Base-by-base conservation (phyloP, 768 basidiomycete species). In the Xanthoconium stramineum region DNA sequence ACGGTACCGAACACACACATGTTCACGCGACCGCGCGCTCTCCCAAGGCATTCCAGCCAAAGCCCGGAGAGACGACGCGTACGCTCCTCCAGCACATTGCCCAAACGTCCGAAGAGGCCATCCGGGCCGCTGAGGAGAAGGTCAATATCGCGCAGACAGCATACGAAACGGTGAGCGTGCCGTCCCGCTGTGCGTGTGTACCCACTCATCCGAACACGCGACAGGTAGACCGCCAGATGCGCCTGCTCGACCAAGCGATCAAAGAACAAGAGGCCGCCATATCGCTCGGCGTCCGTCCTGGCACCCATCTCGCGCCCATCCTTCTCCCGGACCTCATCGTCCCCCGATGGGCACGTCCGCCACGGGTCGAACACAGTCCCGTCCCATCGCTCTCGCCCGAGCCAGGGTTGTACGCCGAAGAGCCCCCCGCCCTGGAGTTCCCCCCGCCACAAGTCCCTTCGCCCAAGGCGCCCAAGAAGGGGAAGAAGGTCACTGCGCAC, bases 151-250 rank as follows among this genome's bases (percentile, higher is more conserved):
- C 89, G 3, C 81, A 83, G 61, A 80, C 88, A 11, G 82, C 83
- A 28, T 82, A 83, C 61, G 86, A 89, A 62, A 83, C 84, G 36
- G 91, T 91, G 66, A 56, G 83, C 65, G 35, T 19, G 30, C 32
- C 17, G 11, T 37, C 15, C 15, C 50, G 47, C 36, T 24, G 10
- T 9, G 32, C 28, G 15, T 28, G 12, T 6, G n/a, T 15, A 38
- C 46, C 44, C 19, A 14, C 43, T 44, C 28, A 28, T 12, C 32
- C 53, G 19, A 24, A 12, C 13, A 6, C 20, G 39, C 17, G 17
- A 45, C 53, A 94, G 91, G 81, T 92, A 13, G 88, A 92, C 59
- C 79, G 91, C 36, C 89, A 93, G 64, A 84, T 89, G 30, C 83
- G 86, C 24, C 78, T 89, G 39, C 75, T 94, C 24, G 90, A 94